Evolutionary conservation across 73 alveolate species (phyloP).

Genomic region (Paramecium sexaurelia): DNA sequence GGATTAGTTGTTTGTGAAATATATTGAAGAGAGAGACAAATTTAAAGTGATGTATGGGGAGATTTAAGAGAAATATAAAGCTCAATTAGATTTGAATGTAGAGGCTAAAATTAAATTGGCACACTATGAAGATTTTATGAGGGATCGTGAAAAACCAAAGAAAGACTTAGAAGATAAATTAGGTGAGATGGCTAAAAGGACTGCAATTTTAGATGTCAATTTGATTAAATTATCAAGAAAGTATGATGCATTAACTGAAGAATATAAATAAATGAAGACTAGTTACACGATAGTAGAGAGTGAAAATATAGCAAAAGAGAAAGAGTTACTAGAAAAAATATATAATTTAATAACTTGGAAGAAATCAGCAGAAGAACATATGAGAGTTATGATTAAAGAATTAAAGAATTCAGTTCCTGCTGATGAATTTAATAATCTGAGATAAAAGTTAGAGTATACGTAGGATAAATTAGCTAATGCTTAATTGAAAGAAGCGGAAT

Average conservation of each 20-base stretch:
- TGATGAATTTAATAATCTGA: conserved; percentile 1
- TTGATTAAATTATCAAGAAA: conserved; percentile 62
- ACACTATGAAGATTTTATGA: conserved; percentile 44
- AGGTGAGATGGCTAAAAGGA: conserved; percentile 75
- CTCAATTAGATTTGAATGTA: neutral
- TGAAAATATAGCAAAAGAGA: conserved; percentile 35
- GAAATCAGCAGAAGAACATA: conserved; percentile 56
- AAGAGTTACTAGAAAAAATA: conserved; percentile 49
- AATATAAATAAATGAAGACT: conserved; percentile 40
- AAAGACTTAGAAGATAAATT: conserved; percentile 3
- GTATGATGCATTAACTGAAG: conserved; percentile 60
- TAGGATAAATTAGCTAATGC: conserved; percentile 47
- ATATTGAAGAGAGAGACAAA: conserved; percentile 68
- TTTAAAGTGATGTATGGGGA: conserved; percentile 53
- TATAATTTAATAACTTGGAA: conserved; percentile 57
- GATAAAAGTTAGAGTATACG: conserved; percentile 46
- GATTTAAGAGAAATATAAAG: conserved; percentile 1
- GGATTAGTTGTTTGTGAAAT: conserved; percentile 80
- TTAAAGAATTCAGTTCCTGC: conserved; percentile 27
- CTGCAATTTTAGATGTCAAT: conserved; percentile 85
- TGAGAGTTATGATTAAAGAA: conserved; percentile 43
- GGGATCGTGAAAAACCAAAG: conserved; percentile 35
- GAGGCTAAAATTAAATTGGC: conserved; percentile 49
- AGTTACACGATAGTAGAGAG: neutral
- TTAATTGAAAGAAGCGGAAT: conserved; percentile 53